Evolutionary conservation across 2,329 filamentous ascomycete species (phyloP).

Genomic region (Paecilomyces fulvus): DNA sequence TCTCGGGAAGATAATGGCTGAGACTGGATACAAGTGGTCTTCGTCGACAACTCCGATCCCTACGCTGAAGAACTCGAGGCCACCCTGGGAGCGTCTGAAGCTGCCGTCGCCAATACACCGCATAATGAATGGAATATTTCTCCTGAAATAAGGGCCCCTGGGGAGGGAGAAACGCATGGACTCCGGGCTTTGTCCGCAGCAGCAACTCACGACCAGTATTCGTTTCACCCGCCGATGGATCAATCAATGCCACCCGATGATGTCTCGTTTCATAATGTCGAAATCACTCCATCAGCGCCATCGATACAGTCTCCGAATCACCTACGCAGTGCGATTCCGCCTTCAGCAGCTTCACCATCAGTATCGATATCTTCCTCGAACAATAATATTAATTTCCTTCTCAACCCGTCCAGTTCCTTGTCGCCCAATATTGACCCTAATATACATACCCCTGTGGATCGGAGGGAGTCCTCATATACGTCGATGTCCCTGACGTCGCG

Average conservation of each 20-base stretch:
- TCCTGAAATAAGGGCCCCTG: slow-evolving; percentile 15
- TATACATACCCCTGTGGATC: slow-evolving; percentile 22
- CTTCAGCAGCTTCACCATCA: slow-evolving; percentile 32
- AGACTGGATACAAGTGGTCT: slow-evolving; percentile 41
- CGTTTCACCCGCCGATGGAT: slow-evolving; percentile 19
- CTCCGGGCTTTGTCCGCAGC: slow-evolving; percentile 48
- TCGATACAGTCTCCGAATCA: slow-evolving; percentile 26
- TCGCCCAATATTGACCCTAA: slow-evolving; percentile 39
- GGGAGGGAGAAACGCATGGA: slow-evolving; percentile 38
- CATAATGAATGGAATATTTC: slow-evolving; percentile 23
- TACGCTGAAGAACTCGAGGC: slow-evolving; percentile 45
- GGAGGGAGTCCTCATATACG: slow-evolving; percentile 22
- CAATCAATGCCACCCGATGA: slow-evolving; percentile 14
- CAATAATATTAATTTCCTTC: slow-evolving; percentile 49
- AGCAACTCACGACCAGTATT: slow-evolving; percentile 35
- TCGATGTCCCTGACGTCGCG: slow-evolving; percentile 15
- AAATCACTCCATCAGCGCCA: slow-evolving; percentile 12
- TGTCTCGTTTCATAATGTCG: slow-evolving; percentile 11
- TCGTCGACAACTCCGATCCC: slow-evolving; percentile 54
- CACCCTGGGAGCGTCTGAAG: slow-evolving; percentile 23
- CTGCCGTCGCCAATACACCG: slow-evolving; percentile 18
- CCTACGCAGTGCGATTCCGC: slow-evolving; percentile 22
- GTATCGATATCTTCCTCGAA: slow-evolving; percentile 35
- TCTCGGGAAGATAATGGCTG: not conserved
- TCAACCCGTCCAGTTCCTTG: slow-evolving; percentile 40